Conservation (phyloP, 768 basidiomycete species). For the Suillus sp. region DNA sequence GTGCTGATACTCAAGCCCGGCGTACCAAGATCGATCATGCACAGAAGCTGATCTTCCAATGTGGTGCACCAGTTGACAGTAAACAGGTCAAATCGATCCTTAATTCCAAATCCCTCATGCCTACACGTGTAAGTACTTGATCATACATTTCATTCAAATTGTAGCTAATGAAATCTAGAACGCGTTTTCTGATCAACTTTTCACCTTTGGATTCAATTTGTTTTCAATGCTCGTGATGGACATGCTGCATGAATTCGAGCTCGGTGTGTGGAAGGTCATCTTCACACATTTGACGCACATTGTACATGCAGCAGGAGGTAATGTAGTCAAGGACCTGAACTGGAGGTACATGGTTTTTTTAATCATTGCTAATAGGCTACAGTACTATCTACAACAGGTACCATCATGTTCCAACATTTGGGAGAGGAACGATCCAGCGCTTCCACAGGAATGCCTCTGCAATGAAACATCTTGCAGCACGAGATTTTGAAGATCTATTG, state of each 20-base stretch:
- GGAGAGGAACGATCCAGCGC: conserved; percentile 10
- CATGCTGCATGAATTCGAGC: conserved; percentile 26
- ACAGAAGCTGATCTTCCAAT: conserved; percentile 1
- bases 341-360: neutral
- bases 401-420: conserved; percentile 16
- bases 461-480: conserved; percentile 15
- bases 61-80: no score
- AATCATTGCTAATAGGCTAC: neutral
- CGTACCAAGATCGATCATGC: conserved; percentile 3
- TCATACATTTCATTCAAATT: no score
- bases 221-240: conserved; percentile 19
- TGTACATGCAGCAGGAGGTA: neutral
- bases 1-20: neutral
- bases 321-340: neutral
- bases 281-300: conserved; percentile 17
- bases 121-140: no score
- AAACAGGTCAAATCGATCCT: no score
- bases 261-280: conserved; percentile 25
- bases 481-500: conserved; percentile 18
- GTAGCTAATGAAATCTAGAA: conserved; percentile 9
- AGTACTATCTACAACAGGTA: conserved; percentile 13
- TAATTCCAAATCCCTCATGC: no score
- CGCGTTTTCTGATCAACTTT: conserved; percentile 8
- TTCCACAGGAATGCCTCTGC: conserved; percentile 14
- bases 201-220: conserved; percentile 14